Percentiles rank a stretch among this genome's conserved stretches.
Conservation (phyloP, 352 stramenopile genomes). For the Globisporangium nodosum region DNA sequence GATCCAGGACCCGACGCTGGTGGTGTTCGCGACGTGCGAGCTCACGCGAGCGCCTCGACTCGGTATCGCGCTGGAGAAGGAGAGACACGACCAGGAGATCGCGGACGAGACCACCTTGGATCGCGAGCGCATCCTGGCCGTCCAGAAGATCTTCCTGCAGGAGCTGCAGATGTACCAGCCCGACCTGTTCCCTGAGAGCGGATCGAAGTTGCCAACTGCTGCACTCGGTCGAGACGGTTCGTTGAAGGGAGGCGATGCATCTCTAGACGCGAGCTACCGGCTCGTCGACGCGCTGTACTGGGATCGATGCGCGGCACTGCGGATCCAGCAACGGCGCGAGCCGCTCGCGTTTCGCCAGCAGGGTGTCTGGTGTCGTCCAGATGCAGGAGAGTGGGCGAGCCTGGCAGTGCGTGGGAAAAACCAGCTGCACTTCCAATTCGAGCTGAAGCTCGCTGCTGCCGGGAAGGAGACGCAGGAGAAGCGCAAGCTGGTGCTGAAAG, state of each 20-base stretch:
- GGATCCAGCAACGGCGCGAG: constrained; percentile 44
- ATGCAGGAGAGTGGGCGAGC: constrained; percentile 66
- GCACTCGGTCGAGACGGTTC: neutral
- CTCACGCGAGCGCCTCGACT: constrained; percentile 21
- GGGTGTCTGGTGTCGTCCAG: constrained; percentile 66
- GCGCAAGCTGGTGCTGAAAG: constrained; percentile 37
- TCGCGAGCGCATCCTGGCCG: constrained; percentile 39
- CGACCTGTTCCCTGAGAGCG: constrained; percentile 19
- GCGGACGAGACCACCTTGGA: constrained; percentile 30
- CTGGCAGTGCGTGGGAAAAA: constrained; percentile 55
- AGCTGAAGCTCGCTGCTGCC: constrained; percentile 41
- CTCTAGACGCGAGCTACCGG: constrained; percentile 15
- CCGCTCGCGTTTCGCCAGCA: constrained; percentile 38
- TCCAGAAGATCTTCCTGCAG: constrained; percentile 52
- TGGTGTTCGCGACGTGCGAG: constrained; percentile 33
- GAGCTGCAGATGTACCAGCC: constrained; percentile 60
- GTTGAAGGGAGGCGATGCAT: neutral
- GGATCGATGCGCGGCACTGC: constrained; percentile 69
- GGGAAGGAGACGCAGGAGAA: constrained; percentile 53
- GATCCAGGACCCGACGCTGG: constrained; percentile 52
- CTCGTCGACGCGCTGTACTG: constrained; percentile 74
- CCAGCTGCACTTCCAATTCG: constrained; percentile 63
- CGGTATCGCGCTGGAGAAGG: constrained; percentile 3
- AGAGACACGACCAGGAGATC: constrained; percentile 14
- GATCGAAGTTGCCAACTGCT: constrained; percentile 1